phyloP scores from a whole-genome alignment of 1,139 yeast genomes.

The Hansenula lynferdii region DNA sequence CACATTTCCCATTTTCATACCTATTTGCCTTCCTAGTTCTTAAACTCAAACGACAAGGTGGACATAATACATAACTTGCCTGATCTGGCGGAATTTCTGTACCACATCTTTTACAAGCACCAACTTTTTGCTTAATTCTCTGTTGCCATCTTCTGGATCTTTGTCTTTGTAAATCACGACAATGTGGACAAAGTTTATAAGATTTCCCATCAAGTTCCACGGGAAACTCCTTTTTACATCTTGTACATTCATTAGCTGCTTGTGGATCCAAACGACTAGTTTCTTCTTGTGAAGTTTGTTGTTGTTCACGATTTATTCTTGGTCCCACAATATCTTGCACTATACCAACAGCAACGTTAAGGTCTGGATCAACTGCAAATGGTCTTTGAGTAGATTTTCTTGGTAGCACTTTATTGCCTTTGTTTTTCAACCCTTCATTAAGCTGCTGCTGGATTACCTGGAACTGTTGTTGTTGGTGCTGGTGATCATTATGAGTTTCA shows the following conservation, averaged over 20 bases:
- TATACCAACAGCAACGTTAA: slow-evolving; percentile 18
- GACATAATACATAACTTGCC: slow-evolving; percentile 53
- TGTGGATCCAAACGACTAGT: neutral
- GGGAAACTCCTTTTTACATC: slow-evolving; percentile 57
- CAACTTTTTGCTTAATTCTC: slow-evolving; percentile 53
- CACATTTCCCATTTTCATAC: slow-evolving; percentile 61
- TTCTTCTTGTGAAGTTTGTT: slow-evolving; percentile 1
- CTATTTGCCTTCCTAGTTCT: slow-evolving; percentile 52
- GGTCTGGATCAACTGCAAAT: slow-evolving; percentile 19
- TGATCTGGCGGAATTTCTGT: slow-evolving; percentile 44
- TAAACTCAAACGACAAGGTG: slow-evolving; percentile 49
- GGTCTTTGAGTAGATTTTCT: slow-evolving; percentile 9
- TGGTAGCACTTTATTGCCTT: slow-evolving; percentile 6
- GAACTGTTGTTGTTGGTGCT: slow-evolving; percentile 3
- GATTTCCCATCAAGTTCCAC: slow-evolving; percentile 45
- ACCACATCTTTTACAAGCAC: slow-evolving; percentile 65
- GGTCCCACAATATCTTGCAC: slow-evolving; percentile 18
- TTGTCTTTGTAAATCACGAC: slow-evolving; percentile 59
- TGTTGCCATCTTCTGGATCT: slow-evolving; percentile 61
- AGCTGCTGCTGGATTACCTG: slow-evolving; percentile 3
- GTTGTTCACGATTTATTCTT: slow-evolving; percentile 5
- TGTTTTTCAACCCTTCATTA: neutral
- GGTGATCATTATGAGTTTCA: neutral
- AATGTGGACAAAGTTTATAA: slow-evolving; percentile 57
- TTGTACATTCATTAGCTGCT: slow-evolving; percentile 32